These are phyloP conservation scores for Eutypella sp. DNA, from an alignment of 2,329 filamentous ascomycete genomes.

Conservation along the genomic window DNA sequence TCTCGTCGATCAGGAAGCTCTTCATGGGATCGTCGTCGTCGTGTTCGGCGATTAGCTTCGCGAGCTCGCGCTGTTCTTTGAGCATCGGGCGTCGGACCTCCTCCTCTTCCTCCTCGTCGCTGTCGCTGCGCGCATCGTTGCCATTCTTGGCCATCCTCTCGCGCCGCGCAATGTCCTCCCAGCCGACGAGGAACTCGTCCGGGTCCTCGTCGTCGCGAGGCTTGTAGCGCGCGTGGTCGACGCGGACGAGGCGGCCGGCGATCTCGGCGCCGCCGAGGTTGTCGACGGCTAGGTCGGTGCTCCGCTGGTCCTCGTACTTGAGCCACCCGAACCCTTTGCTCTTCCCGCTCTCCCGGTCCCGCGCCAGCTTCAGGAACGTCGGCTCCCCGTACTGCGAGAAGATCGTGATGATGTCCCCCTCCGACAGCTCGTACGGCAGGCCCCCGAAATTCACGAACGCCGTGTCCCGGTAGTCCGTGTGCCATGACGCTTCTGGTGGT, in stretches of 20 bases:
- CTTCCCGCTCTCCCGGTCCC: conserved; percentile 95
- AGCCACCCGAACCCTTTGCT: conserved; percentile 92
- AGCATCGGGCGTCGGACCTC: conserved; percentile 54
- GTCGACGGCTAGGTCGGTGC: conserved; percentile 92
- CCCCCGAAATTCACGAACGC: conserved; percentile 96
- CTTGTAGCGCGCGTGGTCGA: conserved; percentile 94
- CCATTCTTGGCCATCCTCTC: conserved; percentile 38
- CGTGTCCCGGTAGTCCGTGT: conserved; percentile 94
- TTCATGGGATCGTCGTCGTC: conserved; percentile 99
- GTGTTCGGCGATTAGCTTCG: conserved; percentile 68
- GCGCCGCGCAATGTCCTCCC: conserved; percentile 53
- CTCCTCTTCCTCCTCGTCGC: conserved; percentile 37
- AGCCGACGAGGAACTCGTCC: conserved; percentile 53
- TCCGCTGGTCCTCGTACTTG: conserved; percentile 97
- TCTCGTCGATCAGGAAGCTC: conserved; percentile 79
- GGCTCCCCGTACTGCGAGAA: conserved; percentile 98
- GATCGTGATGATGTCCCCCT: conserved; percentile 93
- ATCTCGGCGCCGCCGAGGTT: conserved; percentile 87
- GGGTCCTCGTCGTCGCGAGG: conserved; percentile 71
- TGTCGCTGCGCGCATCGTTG: conserved; percentile 32
- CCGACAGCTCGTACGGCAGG: conserved; percentile 84
- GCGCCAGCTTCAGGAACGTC: conserved; percentile 83
- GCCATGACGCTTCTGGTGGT: conserved; percentile 85
- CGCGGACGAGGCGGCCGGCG: conserved; percentile 71
- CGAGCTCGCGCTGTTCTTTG: conserved; percentile 77